A percentile compares a stretch with the other conserved stretches of the same genome.
Evolutionary conservation across 768 basidiomycete genomes (phyloP).

Genomic region (Mycena vulgaris): DNA sequence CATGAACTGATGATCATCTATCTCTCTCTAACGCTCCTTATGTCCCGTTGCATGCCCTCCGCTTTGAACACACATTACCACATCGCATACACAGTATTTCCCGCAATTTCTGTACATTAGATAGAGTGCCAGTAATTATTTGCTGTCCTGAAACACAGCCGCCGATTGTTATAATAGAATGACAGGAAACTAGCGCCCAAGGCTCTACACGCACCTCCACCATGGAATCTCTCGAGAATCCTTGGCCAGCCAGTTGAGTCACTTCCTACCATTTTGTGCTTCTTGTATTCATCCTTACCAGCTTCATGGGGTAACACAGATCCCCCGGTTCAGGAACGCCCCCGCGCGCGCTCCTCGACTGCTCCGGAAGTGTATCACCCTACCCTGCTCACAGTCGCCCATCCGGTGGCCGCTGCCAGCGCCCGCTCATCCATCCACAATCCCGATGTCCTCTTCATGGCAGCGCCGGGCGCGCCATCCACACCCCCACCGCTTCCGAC

Average conservation of each 20-base stretch:
- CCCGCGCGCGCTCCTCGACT: slow-evolving; percentile 35
- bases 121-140: slow-evolving; percentile 39
- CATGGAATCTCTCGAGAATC: slow-evolving; percentile 27
- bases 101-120: slow-evolving; percentile 46
- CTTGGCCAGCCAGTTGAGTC: slow-evolving; percentile 22
- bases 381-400: slow-evolving; percentile 36
- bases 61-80: slow-evolving; percentile 48
- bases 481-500: slow-evolving; percentile 47
- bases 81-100: slow-evolving; percentile 45
- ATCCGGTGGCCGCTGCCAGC: slow-evolving; percentile 37
- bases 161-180: too few relatives aligned
- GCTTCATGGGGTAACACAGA: slow-evolving; percentile 6
- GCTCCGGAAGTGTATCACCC: slow-evolving; percentile 40
- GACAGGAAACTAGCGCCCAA: slow-evolving; percentile 3
- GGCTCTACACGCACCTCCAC: neutral
- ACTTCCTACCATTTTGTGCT: slow-evolving; percentile 37
- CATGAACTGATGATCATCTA: slow-evolving; percentile 55
- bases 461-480: slow-evolving; percentile 44
- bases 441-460: slow-evolving; percentile 44
- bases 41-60: slow-evolving; percentile 48
- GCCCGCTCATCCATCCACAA: slow-evolving; percentile 40
- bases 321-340: neutral
- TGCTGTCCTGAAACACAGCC: slow-evolving; percentile 32
- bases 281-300: slow-evolving; percentile 32
- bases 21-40: slow-evolving; percentile 44